Conservation (phyloP, 352 stramenopile species). For the Phytophthora ohioensis region DNA sequence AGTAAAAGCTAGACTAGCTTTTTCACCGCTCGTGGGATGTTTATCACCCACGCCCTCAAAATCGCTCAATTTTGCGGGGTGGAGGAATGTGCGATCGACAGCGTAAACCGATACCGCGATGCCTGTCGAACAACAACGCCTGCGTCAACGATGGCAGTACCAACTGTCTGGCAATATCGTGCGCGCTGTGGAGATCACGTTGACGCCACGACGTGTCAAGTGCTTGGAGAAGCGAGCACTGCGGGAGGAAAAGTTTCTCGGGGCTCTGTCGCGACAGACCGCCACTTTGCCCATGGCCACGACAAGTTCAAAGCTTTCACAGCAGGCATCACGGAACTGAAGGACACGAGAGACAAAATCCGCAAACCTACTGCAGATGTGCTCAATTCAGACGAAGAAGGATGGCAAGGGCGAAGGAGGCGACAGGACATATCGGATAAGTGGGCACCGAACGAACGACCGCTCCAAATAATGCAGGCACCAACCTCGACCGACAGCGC, state of each 20-base stretch:
- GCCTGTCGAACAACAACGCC: no score
- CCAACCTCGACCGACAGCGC: no score
- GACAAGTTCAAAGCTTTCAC: slow-evolving; percentile 87
- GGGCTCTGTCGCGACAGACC: slow-evolving; percentile 68
- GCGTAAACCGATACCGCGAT: no score
- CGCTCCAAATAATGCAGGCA: no score
- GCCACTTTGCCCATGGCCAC: slow-evolving; percentile 70
- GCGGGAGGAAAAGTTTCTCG: slow-evolving; percentile 90
- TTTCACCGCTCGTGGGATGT: no score
- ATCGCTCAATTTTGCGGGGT: no score
- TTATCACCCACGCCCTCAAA: no score
- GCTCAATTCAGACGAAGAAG: slow-evolving; percentile 73
- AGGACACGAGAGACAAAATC: slow-evolving; percentile 73
- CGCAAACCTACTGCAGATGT: slow-evolving; percentile 68
- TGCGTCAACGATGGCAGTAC: no score
- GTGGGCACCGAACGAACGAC: no score
- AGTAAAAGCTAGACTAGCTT: no score
- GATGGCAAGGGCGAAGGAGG: slow-evolving; percentile 47
- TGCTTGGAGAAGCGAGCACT: slow-evolving; percentile 85
- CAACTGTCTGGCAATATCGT: no score
- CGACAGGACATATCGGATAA: background rate
- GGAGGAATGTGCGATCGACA: no score
- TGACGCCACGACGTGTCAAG: slow-evolving; percentile 81
- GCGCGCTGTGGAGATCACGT: slow-evolving; percentile 71
- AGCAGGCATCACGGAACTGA: slow-evolving; percentile 73